Conservation (phyloP, 1,284 basidiomycete species). For the Austroboletus novae-zelandiae region DNA sequence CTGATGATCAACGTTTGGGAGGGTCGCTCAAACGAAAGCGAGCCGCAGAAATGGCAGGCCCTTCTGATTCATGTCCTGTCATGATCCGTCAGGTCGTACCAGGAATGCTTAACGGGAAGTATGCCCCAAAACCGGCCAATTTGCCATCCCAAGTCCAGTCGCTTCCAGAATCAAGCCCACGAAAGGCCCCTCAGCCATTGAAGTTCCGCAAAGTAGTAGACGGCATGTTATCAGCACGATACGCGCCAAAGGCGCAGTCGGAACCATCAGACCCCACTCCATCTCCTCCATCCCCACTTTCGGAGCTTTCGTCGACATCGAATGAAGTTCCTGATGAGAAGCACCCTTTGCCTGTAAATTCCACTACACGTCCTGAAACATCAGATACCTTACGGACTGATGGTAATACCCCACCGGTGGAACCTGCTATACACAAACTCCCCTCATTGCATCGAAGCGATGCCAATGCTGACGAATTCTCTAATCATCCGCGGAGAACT, state of each 20-base stretch:
- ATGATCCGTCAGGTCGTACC: conserved; percentile 37
- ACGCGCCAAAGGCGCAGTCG: conserved; percentile 19
- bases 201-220: conserved; percentile 37
- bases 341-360: not conserved
- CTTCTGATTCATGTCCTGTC: conserved; percentile 26
- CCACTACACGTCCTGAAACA: not conserved
- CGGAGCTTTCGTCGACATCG: conserved; percentile 28
- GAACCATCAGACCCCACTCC: conserved; percentile 4
- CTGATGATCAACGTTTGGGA: conserved; percentile 11
- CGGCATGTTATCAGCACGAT: conserved; percentile 33
- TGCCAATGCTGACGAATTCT: conserved; percentile 1
- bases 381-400: conserved; percentile 2
- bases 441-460: conserved; percentile 5
- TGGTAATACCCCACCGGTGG: not conserved
- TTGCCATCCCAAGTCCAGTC: conserved; percentile 10
- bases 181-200: conserved; percentile 25
- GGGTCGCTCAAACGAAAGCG: conserved; percentile 44
- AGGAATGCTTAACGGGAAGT: conserved; percentile 34
- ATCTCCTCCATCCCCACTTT: conserved; percentile 22
- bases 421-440: not conserved
- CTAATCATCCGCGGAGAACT: conserved; percentile 42
- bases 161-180: conserved; percentile 14
- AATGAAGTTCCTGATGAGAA: conserved; percentile 17
- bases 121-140: conserved; percentile 23
- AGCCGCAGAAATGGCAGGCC: conserved; percentile 27